These are phyloP conservation scores for Glycine tomentella DNA, from an alignment of 306 rosid species.

Conservation along the genomic window DNA sequence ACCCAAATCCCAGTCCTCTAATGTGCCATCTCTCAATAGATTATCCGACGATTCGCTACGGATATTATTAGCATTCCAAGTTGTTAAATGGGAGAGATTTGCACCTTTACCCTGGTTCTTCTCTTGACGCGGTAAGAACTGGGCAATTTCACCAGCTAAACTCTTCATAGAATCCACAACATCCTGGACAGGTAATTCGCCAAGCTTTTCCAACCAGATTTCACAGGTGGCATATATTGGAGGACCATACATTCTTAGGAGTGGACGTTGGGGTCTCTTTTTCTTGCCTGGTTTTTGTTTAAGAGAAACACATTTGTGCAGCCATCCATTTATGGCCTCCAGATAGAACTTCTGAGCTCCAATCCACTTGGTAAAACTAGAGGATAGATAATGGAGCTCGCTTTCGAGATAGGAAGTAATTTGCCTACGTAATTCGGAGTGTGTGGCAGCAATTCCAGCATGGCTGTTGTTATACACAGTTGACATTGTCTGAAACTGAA, in stretches of 20 bases:
- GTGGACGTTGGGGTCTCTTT: slow-evolving; percentile 45
- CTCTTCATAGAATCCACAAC: slow-evolving; percentile 63
- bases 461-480: slow-evolving; percentile 58
- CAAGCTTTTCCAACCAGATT: slow-evolving; percentile 68
- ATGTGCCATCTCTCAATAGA: slow-evolving; percentile 54
- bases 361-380: slow-evolving; percentile 80
- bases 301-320: slow-evolving; percentile 68
- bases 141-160: slow-evolving; percentile 65
- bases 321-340: slow-evolving; percentile 76
- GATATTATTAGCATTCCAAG: slow-evolving; percentile 56
- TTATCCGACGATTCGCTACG: slow-evolving; percentile 59
- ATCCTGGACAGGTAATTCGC: slow-evolving; percentile 52
- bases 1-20: slow-evolving; percentile 59
- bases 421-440: slow-evolving; percentile 68
- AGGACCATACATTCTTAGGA: slow-evolving; percentile 62
- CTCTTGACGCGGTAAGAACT: slow-evolving; percentile 76
- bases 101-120: slow-evolving; percentile 64
- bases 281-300: slow-evolving; percentile 63
- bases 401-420: slow-evolving; percentile 66
- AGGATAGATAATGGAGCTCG: slow-evolving; percentile 67
- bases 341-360: slow-evolving; percentile 77
- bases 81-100: slow-evolving; percentile 41
- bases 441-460: slow-evolving; percentile 52
- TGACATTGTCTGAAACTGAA: slow-evolving; percentile 68
- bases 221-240: slow-evolving; percentile 76